These are phyloP conservation scores for Gymnopilus dilepis DNA, from an alignment of 768 basidiomycete species.

Conservation along the genomic window DNA sequence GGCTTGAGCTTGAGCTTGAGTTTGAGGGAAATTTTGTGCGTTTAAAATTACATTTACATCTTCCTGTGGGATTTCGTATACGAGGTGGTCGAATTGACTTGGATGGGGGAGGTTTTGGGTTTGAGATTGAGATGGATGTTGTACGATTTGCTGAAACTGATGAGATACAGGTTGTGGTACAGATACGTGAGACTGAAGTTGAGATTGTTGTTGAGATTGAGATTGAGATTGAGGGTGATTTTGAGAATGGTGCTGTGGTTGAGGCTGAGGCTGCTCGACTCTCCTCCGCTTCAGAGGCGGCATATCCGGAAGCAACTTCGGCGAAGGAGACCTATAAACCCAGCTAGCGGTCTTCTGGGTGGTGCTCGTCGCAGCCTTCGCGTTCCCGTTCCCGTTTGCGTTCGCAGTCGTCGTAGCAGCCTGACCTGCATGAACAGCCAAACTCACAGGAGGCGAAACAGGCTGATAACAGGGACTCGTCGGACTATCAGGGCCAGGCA, in stretches of 20 bases:
- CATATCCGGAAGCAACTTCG: conserved; percentile 17
- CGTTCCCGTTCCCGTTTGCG: not conserved
- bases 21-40: too few relatives aligned
- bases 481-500: not conserved
- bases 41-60: too few relatives aligned
- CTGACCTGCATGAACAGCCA: not conserved
- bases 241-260: not conserved
- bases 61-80: too few relatives aligned
- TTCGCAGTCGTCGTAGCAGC: not conserved
- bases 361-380: too few relatives aligned
- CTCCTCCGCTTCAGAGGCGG: conserved; percentile 25
- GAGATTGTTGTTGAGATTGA: not conserved
- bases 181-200: too few relatives aligned
- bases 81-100: too few relatives aligned
- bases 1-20: too few relatives aligned
- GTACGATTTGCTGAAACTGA: too few relatives aligned
- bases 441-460: not conserved
- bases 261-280: conserved; percentile 7
- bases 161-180: too few relatives aligned
- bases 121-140: too few relatives aligned
- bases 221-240: not conserved
- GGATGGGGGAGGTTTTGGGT: too few relatives aligned
- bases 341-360: too few relatives aligned
- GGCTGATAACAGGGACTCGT: not conserved
- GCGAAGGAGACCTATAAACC: conserved; percentile 26